Evolutionary conservation across 441 rosid genomes (phyloP), one percentile per base, ranked within the genome.

Genomic region (Erysimum pusillum): DNA sequence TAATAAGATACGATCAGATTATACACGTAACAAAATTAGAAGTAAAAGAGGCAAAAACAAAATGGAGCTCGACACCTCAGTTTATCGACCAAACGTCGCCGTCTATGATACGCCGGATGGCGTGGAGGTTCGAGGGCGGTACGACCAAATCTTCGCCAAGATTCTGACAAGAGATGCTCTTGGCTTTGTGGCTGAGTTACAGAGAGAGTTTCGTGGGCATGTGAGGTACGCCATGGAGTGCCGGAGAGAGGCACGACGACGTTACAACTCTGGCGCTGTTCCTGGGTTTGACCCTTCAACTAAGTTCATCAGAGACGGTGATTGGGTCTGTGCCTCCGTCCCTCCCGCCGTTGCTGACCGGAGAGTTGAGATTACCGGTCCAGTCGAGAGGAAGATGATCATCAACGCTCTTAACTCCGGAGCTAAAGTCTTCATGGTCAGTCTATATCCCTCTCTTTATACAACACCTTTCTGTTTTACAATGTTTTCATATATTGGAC

Each of bases 361-460:
- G 75, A 88, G 82, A 63, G 98, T 95, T 66, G 97, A 93, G 85
- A 95, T 95, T 38, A 95, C 94, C 0, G 99, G 98, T 13, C 96
- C 97, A 0, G 93, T 85, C 0, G 98, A 91, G 84, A 81, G 99
- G 86, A 95, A 92, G 81, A 95, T 95, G 97, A 74, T 95, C 87
- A 90, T 93, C 76, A 92, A 95, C 69, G 99, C 97, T 18, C 91
- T 95, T 67, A 95, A 95, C 81, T 91, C 98, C 14, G 96, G 95
- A 9, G 97, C 98, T 71, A 89, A 91, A 87, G 98, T 95, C 74
- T 95, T 95, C 83, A 93, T 91, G 98, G 97, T 91, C 58, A 8
- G 7, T 38, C 9, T 38, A 35, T 9, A 35, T 35, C 39, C 39
- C 42, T 66, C 15, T 60, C 4, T 67, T 31, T 31, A 18, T 65